Evolutionary conservation across 768 basidiomycete species (phyloP), one percentile per base, ranked within the genome.

Genomic region (Candolleomyces efflorescens): DNA sequence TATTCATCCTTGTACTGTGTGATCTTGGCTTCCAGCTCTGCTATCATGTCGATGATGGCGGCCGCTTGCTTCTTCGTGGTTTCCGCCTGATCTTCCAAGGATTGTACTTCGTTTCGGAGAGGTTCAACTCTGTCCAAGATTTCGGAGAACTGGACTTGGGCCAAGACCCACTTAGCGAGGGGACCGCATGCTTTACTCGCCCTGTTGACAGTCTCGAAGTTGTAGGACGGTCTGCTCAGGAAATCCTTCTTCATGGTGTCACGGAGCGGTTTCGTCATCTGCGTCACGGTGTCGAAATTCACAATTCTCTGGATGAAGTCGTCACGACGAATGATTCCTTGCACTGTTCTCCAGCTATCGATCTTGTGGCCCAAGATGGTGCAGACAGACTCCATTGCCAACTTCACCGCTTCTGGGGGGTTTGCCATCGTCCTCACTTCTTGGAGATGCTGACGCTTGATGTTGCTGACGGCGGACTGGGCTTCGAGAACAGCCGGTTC

Each of bases 371-470:
- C 97, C 20, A 99, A 85, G 47, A 97, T 80, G 13, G 92, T 94
- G 71, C 97, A 98, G 41, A 97, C 96, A 1, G 95, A 97, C 68
- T 98, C 97, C 94, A 98, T 98, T 15, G 97, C 93, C 46, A 96
- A 73, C 71, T 98, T 98, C 63, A 98, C 95, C 4, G 92, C 90
- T 69, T 98, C 97, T 0, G 97, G 97, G 47, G 97, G 97, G 67
- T 98, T 98, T 45, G 94, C 92, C 95, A 99, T 98, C 10, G 92
- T 84, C 65, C 97, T 85, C 43, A 98, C 97, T 83, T 99, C 97
- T 67, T 95, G 91, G 43, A 99, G 75, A 66, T 98, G 95, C 67
- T 94, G 91, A 63, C 86, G 86, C 73, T 92, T 97, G 78, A 99
- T 98, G 69, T 89, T 96, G 64, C 89, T 92, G 66, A 99, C 97